Conservation (phyloP, 1,139 yeast genomes). For the Suhomyces panamericanus region DNA sequence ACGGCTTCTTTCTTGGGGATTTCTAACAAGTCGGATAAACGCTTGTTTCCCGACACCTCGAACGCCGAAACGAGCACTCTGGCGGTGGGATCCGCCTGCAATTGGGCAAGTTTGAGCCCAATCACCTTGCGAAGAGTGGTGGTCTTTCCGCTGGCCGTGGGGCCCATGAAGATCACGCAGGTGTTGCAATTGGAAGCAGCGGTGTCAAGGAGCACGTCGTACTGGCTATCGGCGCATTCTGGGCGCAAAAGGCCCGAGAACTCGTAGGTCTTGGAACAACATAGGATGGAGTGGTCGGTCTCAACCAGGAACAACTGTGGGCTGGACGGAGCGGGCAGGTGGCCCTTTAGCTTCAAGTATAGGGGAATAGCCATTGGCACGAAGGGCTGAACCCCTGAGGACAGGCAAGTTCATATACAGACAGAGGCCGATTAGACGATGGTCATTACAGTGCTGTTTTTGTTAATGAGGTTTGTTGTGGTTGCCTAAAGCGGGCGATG, state of each 20-base stretch:
- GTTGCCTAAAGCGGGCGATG: constrained; percentile 4
- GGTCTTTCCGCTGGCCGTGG: constrained; percentile 39
- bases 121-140: constrained; percentile 25
- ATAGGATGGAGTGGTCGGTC: constrained; percentile 20
- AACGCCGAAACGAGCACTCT: constrained; percentile 24
- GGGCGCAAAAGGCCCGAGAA: constrained; percentile 22
- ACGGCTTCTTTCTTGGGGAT: constrained; percentile 13
- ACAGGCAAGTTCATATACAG: constrained; percentile 2
- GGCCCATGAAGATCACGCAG: constrained; percentile 33
- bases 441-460: constrained; percentile 11
- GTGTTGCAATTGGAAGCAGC: constrained; percentile 3
- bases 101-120: constrained; percentile 9
- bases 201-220: constrained; percentile 15
- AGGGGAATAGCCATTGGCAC: constrained; percentile 23
- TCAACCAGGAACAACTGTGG: constrained; percentile 14
- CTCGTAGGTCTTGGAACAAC: constrained; percentile 24
- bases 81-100: neutral
- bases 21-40: constrained; percentile 29
- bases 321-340: constrained; percentile 2
- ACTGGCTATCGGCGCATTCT: constrained; percentile 12
- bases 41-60: constrained; percentile 31
- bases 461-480: constrained; percentile 8
- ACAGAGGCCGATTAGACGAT: constrained; percentile 8
- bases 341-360: constrained; percentile 27
- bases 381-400: constrained; percentile 2